These are phyloP conservation scores for Beauveria scarabaeidicola DNA, from an alignment of 2,329 filamentous ascomycete genomes.

Conservation along the genomic window DNA sequence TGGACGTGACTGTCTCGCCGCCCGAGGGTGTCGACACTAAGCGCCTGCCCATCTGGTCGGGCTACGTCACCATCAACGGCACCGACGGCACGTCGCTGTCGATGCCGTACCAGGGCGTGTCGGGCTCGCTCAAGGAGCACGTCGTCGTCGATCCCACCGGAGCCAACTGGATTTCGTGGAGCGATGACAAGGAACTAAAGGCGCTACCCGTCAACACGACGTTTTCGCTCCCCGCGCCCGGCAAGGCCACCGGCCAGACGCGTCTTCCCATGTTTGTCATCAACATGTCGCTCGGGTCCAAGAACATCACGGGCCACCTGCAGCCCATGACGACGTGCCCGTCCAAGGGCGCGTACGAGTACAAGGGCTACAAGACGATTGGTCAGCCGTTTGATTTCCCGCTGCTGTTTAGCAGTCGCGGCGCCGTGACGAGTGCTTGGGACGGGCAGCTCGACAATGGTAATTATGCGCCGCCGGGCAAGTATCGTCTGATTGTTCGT, in stretches of 20 bases:
- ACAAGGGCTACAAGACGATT: constrained; percentile 31
- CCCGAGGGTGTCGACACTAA: constrained; percentile 25
- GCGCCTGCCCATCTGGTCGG: constrained; percentile 33
- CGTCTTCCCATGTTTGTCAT: constrained; percentile 32
- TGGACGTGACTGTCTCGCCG: constrained; percentile 37
- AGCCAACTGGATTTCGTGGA: constrained; percentile 26
- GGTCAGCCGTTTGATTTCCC: constrained; percentile 38
- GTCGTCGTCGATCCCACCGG: constrained; percentile 25
- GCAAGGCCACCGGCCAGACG: constrained; percentile 23
- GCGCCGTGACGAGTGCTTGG: constrained; percentile 25
- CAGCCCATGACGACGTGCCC: constrained; percentile 28
- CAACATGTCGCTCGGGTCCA: constrained; percentile 37
- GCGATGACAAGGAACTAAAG: constrained; percentile 22
- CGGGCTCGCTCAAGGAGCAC: constrained; percentile 24
- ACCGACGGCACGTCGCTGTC: constrained; percentile 27
- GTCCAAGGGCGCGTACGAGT: constrained; percentile 22
- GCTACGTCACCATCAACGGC: constrained; percentile 32
- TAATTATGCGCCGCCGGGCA: constrained; percentile 37
- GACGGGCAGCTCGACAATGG: constrained; percentile 40
- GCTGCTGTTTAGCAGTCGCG: constrained; percentile 22
- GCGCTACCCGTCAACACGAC: constrained; percentile 27
- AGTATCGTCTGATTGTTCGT: constrained; percentile 40
- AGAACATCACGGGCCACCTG: constrained; percentile 35
- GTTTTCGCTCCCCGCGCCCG: constrained; percentile 34
- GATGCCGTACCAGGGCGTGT: constrained; percentile 32